A percentile compares a stretch with the other conserved stretches of the same genome.
These are phyloP conservation scores for Darksidea phi DNA, from an alignment of 495 filamentous ascomycete species.

Conservation along the genomic window DNA sequence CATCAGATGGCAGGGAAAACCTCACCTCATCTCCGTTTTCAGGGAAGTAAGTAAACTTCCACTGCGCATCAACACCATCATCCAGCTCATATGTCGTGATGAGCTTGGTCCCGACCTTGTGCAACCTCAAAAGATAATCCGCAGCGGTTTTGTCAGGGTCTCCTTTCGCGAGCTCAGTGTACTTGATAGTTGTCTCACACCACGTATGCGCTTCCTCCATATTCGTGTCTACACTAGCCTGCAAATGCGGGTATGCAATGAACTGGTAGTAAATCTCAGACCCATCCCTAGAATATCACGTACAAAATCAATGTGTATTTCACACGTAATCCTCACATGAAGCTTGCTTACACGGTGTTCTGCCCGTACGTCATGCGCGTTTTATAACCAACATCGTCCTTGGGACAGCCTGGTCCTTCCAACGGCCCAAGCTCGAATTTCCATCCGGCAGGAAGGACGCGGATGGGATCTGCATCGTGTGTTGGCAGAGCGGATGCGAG, in stretches of 20 bases:
- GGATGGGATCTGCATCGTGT: background rate
- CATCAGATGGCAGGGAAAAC: background rate
- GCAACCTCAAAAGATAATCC: conserved; percentile 3
- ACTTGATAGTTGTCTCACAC: conserved; percentile 10
- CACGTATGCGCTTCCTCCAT: background rate
- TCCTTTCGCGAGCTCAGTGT: background rate
- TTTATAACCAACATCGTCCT: background rate
- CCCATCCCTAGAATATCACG: background rate
- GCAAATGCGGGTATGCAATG: background rate
- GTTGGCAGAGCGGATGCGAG: background rate
- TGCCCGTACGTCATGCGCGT: background rate
- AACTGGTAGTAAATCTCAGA: conserved; percentile 5
- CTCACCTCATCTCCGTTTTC: background rate
- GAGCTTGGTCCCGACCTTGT: conserved; percentile 1
- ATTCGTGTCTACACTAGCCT: background rate
- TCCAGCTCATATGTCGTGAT: background rate
- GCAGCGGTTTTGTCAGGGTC: background rate
- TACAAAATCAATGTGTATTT: too few relatives aligned
- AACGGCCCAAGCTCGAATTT: background rate
- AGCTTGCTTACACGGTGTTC: background rate
- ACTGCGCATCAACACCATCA: background rate
- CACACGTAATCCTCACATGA: too few relatives aligned
- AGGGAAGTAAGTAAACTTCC: background rate
- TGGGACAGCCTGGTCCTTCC: conserved; percentile 1
- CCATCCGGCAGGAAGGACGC: background rate